A percentile compares a stretch with the other conserved stretches of the same genome.
These are phyloP conservation scores for Symbiodinium pilosum DNA, from an alignment of 73 alveolate genomes.

Conservation along the genomic window DNA sequence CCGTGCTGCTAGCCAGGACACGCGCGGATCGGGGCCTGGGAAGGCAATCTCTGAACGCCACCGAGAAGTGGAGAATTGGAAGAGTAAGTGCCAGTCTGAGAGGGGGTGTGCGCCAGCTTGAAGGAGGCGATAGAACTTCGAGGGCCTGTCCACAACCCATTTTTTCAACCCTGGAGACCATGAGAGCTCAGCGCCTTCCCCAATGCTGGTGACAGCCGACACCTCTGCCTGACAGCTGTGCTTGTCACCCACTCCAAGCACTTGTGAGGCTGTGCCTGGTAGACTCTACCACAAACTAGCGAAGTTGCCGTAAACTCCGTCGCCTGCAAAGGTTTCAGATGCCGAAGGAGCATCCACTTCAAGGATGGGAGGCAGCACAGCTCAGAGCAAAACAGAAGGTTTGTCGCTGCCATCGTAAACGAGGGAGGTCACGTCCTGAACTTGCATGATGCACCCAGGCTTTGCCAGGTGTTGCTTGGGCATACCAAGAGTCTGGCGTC, in stretches of 20 bases:
- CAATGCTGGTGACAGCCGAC: slow-evolving; percentile 83
- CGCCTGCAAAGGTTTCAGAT: background rate
- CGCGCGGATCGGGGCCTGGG: slow-evolving; percentile 80
- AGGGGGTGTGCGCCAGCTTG: slow-evolving; percentile 85
- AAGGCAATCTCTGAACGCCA: too few species aligned
- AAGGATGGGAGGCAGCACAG: background rate
- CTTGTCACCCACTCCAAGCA: too few species aligned
- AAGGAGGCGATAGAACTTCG: slow-evolving; percentile 30
- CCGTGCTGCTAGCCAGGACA: slow-evolving; percentile 72
- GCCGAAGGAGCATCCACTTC: background rate
- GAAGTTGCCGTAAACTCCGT: slow-evolving; percentile 70
- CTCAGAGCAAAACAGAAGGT: slow-evolving; percentile 23
- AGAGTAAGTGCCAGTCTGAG: slow-evolving; percentile 19
- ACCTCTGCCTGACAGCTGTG: slow-evolving; percentile 32
- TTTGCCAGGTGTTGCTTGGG: too few species aligned
- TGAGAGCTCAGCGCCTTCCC: slow-evolving; percentile 19
- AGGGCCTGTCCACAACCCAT: slow-evolving; percentile 34
- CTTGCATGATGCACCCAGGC: background rate
- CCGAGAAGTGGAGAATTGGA: too few species aligned
- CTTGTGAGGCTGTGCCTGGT: background rate
- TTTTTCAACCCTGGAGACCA: too few species aligned
- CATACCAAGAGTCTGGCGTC: slow-evolving; percentile 9
- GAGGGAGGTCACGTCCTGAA: slow-evolving; percentile 40
- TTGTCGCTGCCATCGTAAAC: slow-evolving; percentile 85
- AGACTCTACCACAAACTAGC: slow-evolving; percentile 68